Evolutionary conservation across 108 stramenopile species (phyloP).

Genomic region (Cyclotella distinguenda): DNA sequence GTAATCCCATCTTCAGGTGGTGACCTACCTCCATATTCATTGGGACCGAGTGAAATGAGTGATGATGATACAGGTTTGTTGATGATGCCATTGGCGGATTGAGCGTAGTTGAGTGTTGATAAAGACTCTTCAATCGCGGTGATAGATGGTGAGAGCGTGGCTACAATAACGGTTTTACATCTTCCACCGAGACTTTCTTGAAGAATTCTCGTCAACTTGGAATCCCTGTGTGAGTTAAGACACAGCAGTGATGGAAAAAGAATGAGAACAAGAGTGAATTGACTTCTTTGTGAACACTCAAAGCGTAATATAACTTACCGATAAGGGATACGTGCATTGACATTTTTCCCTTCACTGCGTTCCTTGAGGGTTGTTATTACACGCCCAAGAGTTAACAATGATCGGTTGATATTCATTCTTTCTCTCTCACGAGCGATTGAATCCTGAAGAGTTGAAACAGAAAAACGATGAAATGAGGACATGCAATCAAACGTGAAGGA

Average conservation of each 20-base stretch:
- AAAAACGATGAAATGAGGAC: neutral
- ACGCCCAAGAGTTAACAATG: slow-evolving; percentile 72
- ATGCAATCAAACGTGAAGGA: neutral
- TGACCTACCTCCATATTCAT: slow-evolving; percentile 5
- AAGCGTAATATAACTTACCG: slow-evolving; percentile 30
- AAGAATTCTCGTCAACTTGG: slow-evolving; percentile 92
- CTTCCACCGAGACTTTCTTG: slow-evolving; percentile 93
- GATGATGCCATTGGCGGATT: slow-evolving; percentile 73
- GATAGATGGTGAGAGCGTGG: slow-evolving; percentile 87
- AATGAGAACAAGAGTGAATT: no score
- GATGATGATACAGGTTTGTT: slow-evolving; percentile 78
- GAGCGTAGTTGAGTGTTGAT: slow-evolving; percentile 93
- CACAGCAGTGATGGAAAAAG: no score
- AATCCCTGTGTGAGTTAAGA: slow-evolving; percentile 91
- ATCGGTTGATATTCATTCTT: slow-evolving; percentile 75
- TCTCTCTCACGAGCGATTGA: slow-evolving; percentile 70
- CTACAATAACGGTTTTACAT: slow-evolving; percentile 90
- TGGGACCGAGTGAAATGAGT: slow-evolving; percentile 49
- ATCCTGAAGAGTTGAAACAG: slow-evolving; percentile 6
- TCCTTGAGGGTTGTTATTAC: slow-evolving; percentile 74
- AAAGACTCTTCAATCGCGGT: slow-evolving; percentile 87
- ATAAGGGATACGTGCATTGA: slow-evolving; percentile 48
- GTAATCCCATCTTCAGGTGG: slow-evolving; percentile 20
- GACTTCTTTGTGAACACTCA: no score
- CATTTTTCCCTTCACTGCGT: slow-evolving; percentile 45